phyloP scores from a whole-genome alignment of 139 green algal species.

The Micromonas pusilla region DNA sequence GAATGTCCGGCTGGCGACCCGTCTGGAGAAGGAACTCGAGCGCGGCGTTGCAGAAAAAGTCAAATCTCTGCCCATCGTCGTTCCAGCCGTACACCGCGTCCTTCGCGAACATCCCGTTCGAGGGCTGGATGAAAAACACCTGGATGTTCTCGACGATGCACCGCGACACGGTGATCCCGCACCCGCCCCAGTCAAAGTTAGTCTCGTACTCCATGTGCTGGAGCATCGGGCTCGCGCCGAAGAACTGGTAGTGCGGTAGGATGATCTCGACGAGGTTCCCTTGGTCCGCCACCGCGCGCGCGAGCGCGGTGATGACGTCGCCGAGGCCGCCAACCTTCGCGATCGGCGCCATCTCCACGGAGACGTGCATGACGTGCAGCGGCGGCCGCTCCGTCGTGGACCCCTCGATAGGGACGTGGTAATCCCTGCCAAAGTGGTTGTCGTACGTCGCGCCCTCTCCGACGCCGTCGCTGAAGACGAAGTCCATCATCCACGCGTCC shows the following conservation, averaged over 20 bases:
- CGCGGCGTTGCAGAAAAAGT: constrained; percentile 59
- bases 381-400: constrained; percentile 39
- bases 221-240: constrained; percentile 64
- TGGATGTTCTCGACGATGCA: constrained; percentile 55
- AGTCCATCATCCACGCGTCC: constrained; percentile 78
- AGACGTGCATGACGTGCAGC: constrained; percentile 82
- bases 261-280: constrained; percentile 78
- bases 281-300: constrained; percentile 75
- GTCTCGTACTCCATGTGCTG: constrained; percentile 51
- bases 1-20: constrained; percentile 65
- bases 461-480: constrained; percentile 75
- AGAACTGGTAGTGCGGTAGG: constrained; percentile 91
- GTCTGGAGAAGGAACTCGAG: constrained; percentile 80
- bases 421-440: constrained; percentile 87
- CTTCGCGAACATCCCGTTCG: constrained; percentile 41
- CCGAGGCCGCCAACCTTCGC: constrained; percentile 94
- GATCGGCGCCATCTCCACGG: constrained; percentile 97
- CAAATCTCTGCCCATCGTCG: constrained; percentile 51
- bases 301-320: constrained; percentile 88
- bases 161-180: constrained; percentile 43
- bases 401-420: constrained; percentile 76
- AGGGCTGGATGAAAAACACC: constrained; percentile 50
- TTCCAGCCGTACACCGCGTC: constrained; percentile 39
- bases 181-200: constrained; percentile 59
- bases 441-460: constrained; percentile 52